Evolutionary conservation across 2,329 filamentous ascomycete genomes (phyloP).

Genomic region (Cladosporium sp.): DNA sequence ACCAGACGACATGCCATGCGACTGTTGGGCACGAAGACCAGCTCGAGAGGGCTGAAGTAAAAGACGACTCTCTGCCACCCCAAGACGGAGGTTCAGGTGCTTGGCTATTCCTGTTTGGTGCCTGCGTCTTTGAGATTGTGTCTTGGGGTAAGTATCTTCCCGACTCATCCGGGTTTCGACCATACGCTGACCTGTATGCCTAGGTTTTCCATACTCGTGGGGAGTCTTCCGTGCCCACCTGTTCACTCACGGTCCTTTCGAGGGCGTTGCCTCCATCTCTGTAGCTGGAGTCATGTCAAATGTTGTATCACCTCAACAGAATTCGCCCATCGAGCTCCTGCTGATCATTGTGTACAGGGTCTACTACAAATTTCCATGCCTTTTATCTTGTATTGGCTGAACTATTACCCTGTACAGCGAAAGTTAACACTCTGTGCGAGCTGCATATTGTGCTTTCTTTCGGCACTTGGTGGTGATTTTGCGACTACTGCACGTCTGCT

Average conservation of each 20-base stretch:
- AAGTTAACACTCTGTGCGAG: not conserved
- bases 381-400: not conserved
- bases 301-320: not conserved
- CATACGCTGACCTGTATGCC: not conserved
- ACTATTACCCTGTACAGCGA: not conserved
- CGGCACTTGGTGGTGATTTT: not conserved
- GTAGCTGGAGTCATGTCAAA: not conserved
- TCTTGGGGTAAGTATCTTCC: not conserved
- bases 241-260: not conserved
- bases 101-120: not conserved
- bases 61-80: not conserved
- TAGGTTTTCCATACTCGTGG: not conserved
- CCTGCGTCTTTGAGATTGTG: not conserved
- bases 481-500: not conserved
- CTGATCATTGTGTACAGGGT: not conserved
- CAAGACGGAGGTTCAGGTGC: not conserved
- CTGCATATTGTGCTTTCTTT: not conserved
- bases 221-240: not conserved
- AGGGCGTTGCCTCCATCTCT: not conserved
- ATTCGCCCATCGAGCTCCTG: not conserved
- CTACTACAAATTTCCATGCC: slow-evolving; percentile 1
- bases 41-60: not conserved
- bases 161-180: not conserved
- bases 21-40: not conserved
- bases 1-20: not conserved